Conservation (phyloP, 495 filamentous ascomycete species). For the Melanomma pulvis-pyrius region DNA sequence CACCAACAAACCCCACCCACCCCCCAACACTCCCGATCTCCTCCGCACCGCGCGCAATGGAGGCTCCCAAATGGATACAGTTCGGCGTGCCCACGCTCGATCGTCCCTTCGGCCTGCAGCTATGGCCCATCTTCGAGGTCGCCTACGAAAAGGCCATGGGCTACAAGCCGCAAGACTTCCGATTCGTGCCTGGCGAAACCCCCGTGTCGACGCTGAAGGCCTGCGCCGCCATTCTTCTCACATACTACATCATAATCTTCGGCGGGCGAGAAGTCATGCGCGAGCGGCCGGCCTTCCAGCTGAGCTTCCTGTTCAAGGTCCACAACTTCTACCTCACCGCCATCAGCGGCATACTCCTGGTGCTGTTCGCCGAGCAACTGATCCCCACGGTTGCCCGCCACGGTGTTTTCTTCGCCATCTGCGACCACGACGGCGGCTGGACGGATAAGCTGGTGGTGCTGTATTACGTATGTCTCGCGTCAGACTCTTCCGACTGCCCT, state of each 20-base stretch:
- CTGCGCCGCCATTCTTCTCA: constrained; percentile 62
- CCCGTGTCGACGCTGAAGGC: constrained; percentile 72
- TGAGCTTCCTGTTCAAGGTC: constrained; percentile 70
- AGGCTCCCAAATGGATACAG: constrained; percentile 42
- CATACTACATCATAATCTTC: constrained; percentile 77
- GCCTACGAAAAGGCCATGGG: constrained; percentile 73
- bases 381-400: constrained; percentile 67
- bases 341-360: constrained; percentile 67
- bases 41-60: constrained; percentile 25
- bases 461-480: constrained; percentile 69
- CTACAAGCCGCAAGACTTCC: constrained; percentile 70
- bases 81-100: constrained; percentile 71
- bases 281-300: constrained; percentile 65
- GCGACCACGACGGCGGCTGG: constrained; percentile 73
- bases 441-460: constrained; percentile 73
- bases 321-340: constrained; percentile 80
- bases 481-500: constrained; percentile 40
- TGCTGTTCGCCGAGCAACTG: constrained; percentile 73
- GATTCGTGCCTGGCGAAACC: constrained; percentile 66
- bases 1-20: neutral
- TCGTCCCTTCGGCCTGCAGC: constrained; percentile 83
- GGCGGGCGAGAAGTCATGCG: constrained; percentile 76
- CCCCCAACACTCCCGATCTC: constrained; percentile 3
- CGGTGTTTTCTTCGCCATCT: constrained; percentile 75
- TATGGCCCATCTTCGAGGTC: constrained; percentile 92